Base-by-base conservation (phyloP, 305 asterid species). In the Fraxinus platypoda region DNA sequence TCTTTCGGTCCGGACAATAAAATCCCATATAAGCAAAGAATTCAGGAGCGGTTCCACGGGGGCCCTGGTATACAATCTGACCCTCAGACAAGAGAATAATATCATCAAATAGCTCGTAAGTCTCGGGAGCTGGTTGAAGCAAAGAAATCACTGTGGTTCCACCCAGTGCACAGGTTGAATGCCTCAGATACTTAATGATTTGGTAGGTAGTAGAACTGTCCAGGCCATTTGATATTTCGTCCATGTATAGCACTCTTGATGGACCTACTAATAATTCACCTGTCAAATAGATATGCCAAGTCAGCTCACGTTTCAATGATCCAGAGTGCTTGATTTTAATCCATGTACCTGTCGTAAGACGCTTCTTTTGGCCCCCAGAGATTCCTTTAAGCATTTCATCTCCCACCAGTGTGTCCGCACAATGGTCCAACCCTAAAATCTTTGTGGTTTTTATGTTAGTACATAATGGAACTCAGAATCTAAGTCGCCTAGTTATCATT, bases 331-430 rank as follows among this genome's bases (percentile, higher is more conserved):
- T 54, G 26, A 43, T 80, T 68, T 25, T 81, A 80, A 83, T 82
- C 31, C 79, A 34, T 68, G 83, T 85, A 95, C 99, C 99, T 34
- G 98, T 92, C 84, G 98, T 88, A 78, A 95, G 91, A 84, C 98
- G 93, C 89, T 94, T 95, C 84, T 93, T 95, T 86, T 95, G 99
- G 83, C 98, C 99, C 74, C 99, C 99, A 49, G 99, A 95, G 81
- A 95, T 95, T 68, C 99, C 99, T 84, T 90, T 95, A 76, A 93
- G 94, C 98, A 94, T 95, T 91, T 94, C 98, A 88, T 95, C 98
- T 87, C 99, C 99, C 83, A 92, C 98, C 82, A 86, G 91, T 77
- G 97, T 94, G 88, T 95, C 95, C 77, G 97, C 95, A 79, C 99
- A 94, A 52, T 83, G 83, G 84, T 94, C 97, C 95, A 95, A 87